Evolutionary conservation across 305 asterid genomes (phyloP).

Genomic region (Fraxinus ornus): DNA sequence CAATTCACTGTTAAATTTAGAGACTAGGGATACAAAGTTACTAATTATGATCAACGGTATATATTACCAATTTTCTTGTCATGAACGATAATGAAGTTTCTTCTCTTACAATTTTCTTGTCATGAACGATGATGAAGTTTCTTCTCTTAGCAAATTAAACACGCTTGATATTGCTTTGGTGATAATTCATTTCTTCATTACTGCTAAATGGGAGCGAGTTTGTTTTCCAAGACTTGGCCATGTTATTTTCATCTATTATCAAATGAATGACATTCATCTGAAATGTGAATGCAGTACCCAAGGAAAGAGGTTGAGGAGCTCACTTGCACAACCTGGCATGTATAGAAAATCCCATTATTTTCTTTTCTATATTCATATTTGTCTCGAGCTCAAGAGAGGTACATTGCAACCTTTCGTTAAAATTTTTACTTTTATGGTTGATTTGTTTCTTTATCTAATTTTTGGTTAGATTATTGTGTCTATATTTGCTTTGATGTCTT

Average conservation of each 20-base stretch:
- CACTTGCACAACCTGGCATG: conserved; percentile 38
- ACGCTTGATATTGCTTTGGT: background rate
- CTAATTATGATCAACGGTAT: background rate
- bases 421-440: background rate
- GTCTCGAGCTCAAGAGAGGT: conserved; percentile 44
- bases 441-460: background rate
- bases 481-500: background rate
- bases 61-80: background rate
- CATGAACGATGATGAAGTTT: background rate
- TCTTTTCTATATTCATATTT: conserved; percentile 32
- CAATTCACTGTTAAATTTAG: background rate
- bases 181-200: background rate
- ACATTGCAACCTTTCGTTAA: conserved; percentile 20
- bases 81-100: background rate
- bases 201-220: background rate
- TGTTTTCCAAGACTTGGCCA: background rate
- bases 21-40: background rate
- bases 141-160: background rate
- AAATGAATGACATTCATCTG: conserved; percentile 36
- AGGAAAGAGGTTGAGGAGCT: conserved; percentile 59
- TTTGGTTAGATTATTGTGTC: background rate
- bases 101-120: background rate
- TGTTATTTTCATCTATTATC: background rate
- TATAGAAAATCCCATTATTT: conserved; percentile 36
- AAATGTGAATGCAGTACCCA: conserved; percentile 57